These are phyloP conservation scores for Pestalotiopsis sp. DNA, from an alignment of 2,329 filamentous ascomycete species.

Conservation along the genomic window DNA sequence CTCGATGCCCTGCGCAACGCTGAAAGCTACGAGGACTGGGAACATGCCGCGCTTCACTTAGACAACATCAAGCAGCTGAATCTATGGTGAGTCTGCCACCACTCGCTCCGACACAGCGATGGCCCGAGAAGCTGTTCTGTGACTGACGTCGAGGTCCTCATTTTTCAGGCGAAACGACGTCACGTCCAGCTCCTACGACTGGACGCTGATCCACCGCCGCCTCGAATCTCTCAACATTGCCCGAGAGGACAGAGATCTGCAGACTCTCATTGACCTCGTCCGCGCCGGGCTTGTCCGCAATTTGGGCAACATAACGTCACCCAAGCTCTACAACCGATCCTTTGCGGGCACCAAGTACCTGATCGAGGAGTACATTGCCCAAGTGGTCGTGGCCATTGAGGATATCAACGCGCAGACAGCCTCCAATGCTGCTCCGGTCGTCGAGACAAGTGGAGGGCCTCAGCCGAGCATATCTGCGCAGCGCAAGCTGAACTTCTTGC, in stretches of 20 bases:
- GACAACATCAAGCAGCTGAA: constrained; percentile 82
- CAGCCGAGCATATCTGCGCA: constrained; percentile 60
- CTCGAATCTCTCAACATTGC: constrained; percentile 71
- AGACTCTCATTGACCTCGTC: constrained; percentile 76
- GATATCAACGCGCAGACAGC: constrained; percentile 60
- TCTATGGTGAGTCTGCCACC: constrained; percentile 61
- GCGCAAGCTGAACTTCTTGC: constrained; percentile 82
- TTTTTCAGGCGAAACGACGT: constrained; percentile 76
- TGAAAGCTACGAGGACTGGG: constrained; percentile 81
- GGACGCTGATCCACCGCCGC: constrained; percentile 78
- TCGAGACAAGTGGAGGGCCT: background rate
- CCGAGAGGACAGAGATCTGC: constrained; percentile 71
- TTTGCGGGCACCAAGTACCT: constrained; percentile 88
- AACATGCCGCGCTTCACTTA: constrained; percentile 79
- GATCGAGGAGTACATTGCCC: constrained; percentile 87
- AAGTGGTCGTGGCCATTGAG: constrained; percentile 79
- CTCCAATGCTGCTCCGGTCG: constrained; percentile 7
- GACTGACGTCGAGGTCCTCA: background rate
- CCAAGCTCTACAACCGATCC: constrained; percentile 79
- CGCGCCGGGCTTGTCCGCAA: constrained; percentile 82
- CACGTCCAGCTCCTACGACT: constrained; percentile 82
- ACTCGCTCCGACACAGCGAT: background rate
- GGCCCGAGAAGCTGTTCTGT: background rate
- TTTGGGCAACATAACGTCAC: constrained; percentile 85
- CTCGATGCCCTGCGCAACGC: constrained; percentile 68